Evolutionary conservation across 2,329 filamentous ascomycete species (phyloP), one percentile per base, ranked within the genome.

Genomic region (Trichoderma sp.): DNA sequence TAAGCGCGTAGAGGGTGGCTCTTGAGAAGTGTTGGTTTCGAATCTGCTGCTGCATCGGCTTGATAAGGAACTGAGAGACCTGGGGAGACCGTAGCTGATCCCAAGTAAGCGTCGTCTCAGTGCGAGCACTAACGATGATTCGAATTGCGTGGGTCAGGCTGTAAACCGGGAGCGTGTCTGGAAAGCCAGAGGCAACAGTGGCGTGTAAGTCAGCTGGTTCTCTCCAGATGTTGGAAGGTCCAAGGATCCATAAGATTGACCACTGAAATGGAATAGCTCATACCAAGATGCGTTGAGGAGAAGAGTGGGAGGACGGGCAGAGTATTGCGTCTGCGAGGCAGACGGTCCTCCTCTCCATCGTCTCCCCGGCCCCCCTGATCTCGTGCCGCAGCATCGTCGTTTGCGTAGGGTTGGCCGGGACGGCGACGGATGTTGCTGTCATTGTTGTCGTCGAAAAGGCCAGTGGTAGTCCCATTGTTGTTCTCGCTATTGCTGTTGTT

Each of bases 51-150:
- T 95, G 92, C 81, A 97, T 95, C 2, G 94, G 94, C 80, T 97
- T 97, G 74, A 97, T 86, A 43, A 98, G 84, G 75, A 98, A 98
- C 74, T 97, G 93, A 17, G 93, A 97, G 64, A 98, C 90, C 75
- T 98, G 94, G 3, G 94, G 94, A n/a, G 93, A 96, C 68, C 93
- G 88, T 68, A 98, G 82, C 76, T 98, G 94, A 69, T 98, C 94
- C 93, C 93, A 98, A 17, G 92, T 90, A 58, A 98, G 80, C 0
- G 92, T 94, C 1, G 93, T 97, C 79, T 98, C 94, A 77, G 92
- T 96, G 74, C 91, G 88, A 66, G 91, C 84, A 69, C 91, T 86
- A 67, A 98, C 88, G 64, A 97, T 84, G 61, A 93, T 88, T 69
- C 94, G 90, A 68, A 97, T 93, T 39, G 91, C 88, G 77, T 97